Percentiles rank a stretch among this genome's conserved stretches.
Conservation (phyloP, 345 rosid species). For the Brassica rapa region DNA sequence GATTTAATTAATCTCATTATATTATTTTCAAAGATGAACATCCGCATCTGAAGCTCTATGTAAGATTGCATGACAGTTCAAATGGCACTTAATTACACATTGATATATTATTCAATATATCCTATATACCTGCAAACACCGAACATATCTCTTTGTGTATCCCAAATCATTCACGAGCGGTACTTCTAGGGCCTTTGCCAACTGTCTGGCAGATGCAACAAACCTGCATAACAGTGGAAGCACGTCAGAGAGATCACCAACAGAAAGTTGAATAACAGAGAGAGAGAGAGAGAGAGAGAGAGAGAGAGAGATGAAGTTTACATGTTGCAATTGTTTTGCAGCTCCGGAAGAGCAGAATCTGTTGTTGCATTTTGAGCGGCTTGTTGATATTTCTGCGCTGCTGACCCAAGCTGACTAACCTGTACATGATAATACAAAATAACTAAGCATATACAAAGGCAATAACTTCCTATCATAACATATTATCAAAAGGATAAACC, state of each 20-base stretch:
- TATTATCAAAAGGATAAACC: not conserved
- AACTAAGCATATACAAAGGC: not conserved
- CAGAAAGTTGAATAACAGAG: not conserved
- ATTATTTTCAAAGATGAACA: not conserved
- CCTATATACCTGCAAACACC: constrained; percentile 86
- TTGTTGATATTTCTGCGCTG: constrained; percentile 90
- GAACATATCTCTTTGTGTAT: constrained; percentile 94
- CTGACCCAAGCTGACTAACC: constrained; percentile 90
- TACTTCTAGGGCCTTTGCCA: constrained; percentile 95
- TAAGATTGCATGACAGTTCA: not conserved
- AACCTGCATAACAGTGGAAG: constrained; percentile 55
- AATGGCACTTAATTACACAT: not conserved
- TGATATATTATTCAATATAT: not conserved
- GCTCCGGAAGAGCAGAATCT: constrained; percentile 71
- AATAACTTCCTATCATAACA: not conserved
- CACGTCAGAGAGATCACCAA: constrained; percentile 21
- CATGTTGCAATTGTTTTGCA: constrained; percentile 89
- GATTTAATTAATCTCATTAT: not conserved
- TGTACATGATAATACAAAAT: constrained; percentile 33
- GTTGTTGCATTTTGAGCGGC: constrained; percentile 83
- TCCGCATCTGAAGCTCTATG: not conserved
- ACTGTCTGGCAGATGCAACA: constrained; percentile 95
- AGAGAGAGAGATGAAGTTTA: constrained; percentile 33
- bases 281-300: not conserved
- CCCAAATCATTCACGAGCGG: constrained; percentile 98